Evolutionary conservation across 2,329 filamentous ascomycete species (phyloP).

Genomic region (Beauveria brongniartii): DNA sequence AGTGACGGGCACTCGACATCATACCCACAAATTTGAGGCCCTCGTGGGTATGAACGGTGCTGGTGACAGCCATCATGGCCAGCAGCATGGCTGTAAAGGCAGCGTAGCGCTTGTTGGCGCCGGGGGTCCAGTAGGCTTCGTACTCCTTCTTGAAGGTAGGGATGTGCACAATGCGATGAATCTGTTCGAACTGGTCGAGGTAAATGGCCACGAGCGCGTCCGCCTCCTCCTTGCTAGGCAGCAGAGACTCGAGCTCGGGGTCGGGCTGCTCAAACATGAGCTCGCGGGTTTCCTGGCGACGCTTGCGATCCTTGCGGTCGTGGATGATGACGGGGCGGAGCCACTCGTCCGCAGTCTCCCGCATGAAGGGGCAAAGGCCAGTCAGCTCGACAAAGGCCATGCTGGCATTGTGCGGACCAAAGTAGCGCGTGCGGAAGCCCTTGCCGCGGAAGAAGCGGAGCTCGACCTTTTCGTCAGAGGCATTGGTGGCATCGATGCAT

Average conservation of each 20-base stretch:
- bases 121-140: slow-evolving; percentile 43
- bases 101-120: slow-evolving; percentile 35
- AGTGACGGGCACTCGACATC: slow-evolving; percentile 47
- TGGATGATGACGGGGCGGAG: slow-evolving; percentile 49
- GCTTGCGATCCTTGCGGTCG: slow-evolving; percentile 46
- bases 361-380: slow-evolving; percentile 53
- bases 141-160: slow-evolving; percentile 51
- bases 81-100: slow-evolving; percentile 52
- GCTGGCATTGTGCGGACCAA: slow-evolving; percentile 52
- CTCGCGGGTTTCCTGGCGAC: slow-evolving; percentile 45
- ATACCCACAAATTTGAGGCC: slow-evolving; percentile 48
- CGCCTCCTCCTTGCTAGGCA: slow-evolving; percentile 39
- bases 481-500: slow-evolving; percentile 31
- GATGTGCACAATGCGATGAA: slow-evolving; percentile 51
- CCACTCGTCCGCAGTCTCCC: slow-evolving; percentile 54
- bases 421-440: slow-evolving; percentile 52
- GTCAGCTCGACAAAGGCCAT: slow-evolving; percentile 52
- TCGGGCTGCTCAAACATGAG: slow-evolving; percentile 40
- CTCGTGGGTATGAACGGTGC: slow-evolving; percentile 45
- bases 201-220: slow-evolving; percentile 43
- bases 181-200: slow-evolving; percentile 46
- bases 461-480: slow-evolving; percentile 40
- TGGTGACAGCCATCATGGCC: slow-evolving; percentile 51
- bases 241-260: slow-evolving; percentile 39
- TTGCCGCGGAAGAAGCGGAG: slow-evolving; percentile 50